phyloP scores from a whole-genome alignment of 225 moss, liverwort and hornwort genomes.

The Bryoerythrophyllum caledonicum region DNA sequence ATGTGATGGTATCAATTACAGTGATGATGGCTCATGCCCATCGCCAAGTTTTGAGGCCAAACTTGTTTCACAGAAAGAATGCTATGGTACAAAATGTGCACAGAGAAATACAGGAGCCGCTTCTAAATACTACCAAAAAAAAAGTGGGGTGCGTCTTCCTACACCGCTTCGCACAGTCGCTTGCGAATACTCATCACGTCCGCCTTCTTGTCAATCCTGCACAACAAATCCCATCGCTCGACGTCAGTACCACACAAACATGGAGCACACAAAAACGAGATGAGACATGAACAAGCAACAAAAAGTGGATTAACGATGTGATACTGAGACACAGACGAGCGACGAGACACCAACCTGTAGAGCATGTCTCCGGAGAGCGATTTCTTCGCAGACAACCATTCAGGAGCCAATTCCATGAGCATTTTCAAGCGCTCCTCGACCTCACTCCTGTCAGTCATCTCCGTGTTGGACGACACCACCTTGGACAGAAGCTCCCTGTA shows the following conservation, averaged over 20 bases:
- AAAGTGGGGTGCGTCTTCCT: not conserved
- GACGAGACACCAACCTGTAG: conserved; percentile 58
- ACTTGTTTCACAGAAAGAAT: conserved; percentile 15
- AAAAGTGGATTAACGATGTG: conserved; percentile 26
- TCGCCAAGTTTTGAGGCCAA: conserved; percentile 14
- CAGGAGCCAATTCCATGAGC: conserved; percentile 77
- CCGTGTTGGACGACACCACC: conserved; percentile 67
- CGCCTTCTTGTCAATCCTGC: conserved; percentile 80
- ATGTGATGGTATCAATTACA: not conserved
- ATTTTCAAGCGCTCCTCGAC: conserved; percentile 80
- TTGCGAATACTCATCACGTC: conserved; percentile 65
- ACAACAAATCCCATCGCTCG: not conserved
- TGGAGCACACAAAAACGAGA: too few relatives aligned
- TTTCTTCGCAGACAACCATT: conserved; percentile 75
- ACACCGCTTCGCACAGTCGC: conserved; percentile 44
- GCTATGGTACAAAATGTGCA: conserved; percentile 32
- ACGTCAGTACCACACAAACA: not conserved
- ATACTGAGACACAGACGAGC: too few relatives aligned
- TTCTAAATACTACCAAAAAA: not conserved
- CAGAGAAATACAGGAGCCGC: not conserved
- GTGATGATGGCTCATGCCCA: not conserved
- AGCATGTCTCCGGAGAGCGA: conserved; percentile 73
- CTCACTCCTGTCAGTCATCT: conserved; percentile 72
- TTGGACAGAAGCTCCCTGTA: conserved; percentile 74
- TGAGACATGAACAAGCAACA: not conserved